Evolutionary conservation across 2,329 filamentous ascomycete species (phyloP).

Genomic region (Diaporthe velutina): DNA sequence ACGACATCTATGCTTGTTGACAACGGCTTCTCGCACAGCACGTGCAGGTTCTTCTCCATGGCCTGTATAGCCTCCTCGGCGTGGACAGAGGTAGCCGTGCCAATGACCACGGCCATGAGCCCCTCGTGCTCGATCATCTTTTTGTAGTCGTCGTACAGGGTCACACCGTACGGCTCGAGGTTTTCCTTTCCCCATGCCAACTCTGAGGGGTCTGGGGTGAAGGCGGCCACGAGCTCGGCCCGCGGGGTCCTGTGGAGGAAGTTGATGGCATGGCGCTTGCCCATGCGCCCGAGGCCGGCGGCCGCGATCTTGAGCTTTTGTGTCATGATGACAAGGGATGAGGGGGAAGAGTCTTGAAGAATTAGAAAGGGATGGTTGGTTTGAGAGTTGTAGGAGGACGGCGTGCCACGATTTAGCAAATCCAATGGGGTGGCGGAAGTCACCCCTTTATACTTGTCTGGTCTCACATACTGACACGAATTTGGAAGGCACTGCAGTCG

Average conservation of each 20-base stretch:
- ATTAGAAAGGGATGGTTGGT: neutral
- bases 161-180: constrained; percentile 55
- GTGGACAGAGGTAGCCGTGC: constrained; percentile 64
- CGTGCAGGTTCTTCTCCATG: constrained; percentile 66
- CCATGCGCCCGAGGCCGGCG: constrained; percentile 66
- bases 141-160: constrained; percentile 58
- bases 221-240: constrained; percentile 33
- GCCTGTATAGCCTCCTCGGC: constrained; percentile 69
- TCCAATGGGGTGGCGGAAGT: neutral
- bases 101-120: constrained; percentile 57
- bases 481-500: neutral
- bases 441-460: constrained; percentile 1
- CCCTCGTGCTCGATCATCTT: constrained; percentile 57
- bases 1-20: constrained; percentile 68
- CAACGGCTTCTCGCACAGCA: constrained; percentile 71
- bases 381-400: neutral
- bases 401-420: neutral
- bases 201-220: constrained; percentile 25
- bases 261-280: constrained; percentile 63
- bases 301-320: constrained; percentile 56
- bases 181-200: constrained; percentile 59
- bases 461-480: constrained; percentile 1
- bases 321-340: neutral
- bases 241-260: constrained; percentile 44
- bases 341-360: neutral